These are phyloP conservation scores for Alternaria alternata DNA, from an alignment of 2,329 filamentous ascomycete genomes.

Conservation along the genomic window DNA sequence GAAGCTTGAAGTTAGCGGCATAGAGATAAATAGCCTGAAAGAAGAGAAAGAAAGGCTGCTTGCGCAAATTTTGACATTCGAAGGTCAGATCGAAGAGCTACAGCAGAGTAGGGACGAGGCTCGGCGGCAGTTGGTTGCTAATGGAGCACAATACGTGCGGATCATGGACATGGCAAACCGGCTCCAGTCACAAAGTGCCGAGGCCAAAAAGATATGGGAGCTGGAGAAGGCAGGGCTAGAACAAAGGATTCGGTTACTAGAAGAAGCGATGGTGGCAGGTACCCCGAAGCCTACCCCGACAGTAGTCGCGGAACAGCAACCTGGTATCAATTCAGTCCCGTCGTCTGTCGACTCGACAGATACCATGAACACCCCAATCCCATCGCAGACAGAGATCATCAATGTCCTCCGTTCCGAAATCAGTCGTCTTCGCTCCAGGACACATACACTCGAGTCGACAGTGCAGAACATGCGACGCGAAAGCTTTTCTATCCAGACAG, in stretches of 20 bases:
- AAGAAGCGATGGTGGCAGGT: slow-evolving; percentile 44
- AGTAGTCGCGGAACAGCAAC: slow-evolving; percentile 3
- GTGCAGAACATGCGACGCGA: slow-evolving; percentile 39
- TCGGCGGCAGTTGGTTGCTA: slow-evolving; percentile 52
- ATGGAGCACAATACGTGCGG: slow-evolving; percentile 59
- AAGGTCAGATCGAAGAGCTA: slow-evolving; percentile 59
- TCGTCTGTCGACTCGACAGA: not conserved
- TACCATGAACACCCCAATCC: slow-evolving; percentile 3
- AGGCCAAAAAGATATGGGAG: slow-evolving; percentile 54
- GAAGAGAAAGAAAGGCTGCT: slow-evolving; percentile 61
- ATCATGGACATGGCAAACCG: slow-evolving; percentile 61
- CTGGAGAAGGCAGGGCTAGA: slow-evolving; percentile 51
- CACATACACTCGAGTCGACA: slow-evolving; percentile 36
- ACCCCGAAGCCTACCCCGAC: slow-evolving; percentile 4
- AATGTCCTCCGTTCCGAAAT: slow-evolving; percentile 45
- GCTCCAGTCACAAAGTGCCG: slow-evolving; percentile 55
- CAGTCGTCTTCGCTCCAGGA: slow-evolving; percentile 38
- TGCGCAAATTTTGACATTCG: slow-evolving; percentile 57
- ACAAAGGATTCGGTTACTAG: slow-evolving; percentile 47
- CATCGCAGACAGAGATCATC: slow-evolving; percentile 36
- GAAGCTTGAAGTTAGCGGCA: slow-evolving; percentile 48
- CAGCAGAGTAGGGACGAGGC: slow-evolving; percentile 58
- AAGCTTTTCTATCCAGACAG: slow-evolving; percentile 38
- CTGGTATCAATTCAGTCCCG: not conserved
- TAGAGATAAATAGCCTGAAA: slow-evolving; percentile 59